Conservation (phyloP, 148 eudicot genomes). For the Camellia lanceoleosa region DNA sequence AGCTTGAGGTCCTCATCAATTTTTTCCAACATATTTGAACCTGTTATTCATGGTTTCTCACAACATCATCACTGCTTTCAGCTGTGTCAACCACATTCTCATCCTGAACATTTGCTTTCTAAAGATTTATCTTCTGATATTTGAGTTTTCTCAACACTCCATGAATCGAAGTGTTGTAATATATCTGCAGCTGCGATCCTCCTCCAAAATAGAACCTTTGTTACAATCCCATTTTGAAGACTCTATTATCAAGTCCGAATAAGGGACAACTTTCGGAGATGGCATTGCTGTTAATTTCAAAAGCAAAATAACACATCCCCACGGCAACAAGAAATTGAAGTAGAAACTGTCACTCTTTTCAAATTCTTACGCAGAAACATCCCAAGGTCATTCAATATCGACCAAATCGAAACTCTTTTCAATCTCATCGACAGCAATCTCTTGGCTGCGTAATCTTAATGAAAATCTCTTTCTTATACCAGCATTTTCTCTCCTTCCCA, state of each 20-base stretch:
- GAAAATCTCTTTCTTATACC: constrained; percentile 48
- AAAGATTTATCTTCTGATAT: constrained; percentile 27
- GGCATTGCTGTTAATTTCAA: constrained; percentile 63
- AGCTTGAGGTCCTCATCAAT: constrained; percentile 27
- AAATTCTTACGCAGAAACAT: constrained; percentile 62
- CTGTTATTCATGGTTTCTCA: constrained; percentile 11
- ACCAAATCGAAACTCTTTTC: constrained; percentile 46
- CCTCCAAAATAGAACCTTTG: constrained; percentile 79
- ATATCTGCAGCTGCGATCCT: constrained; percentile 92
- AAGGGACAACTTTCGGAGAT: constrained; percentile 70
- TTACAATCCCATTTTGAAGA: constrained; percentile 62
- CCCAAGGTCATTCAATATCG: constrained; percentile 56
- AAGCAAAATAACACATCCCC: constrained; percentile 71
- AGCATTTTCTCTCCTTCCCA: constrained; percentile 31
- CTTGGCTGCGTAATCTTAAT: constrained; percentile 63
- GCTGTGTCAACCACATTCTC: constrained; percentile 29
- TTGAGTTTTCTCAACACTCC: constrained; percentile 23
- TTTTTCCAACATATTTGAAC: constrained; percentile 26
- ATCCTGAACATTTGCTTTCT: constrained; percentile 15
- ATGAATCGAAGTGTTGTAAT: constrained; percentile 50
- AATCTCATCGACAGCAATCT: constrained; percentile 49
- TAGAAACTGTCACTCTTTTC: constrained; percentile 46
- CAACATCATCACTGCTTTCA: constrained; percentile 17
- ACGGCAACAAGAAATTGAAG: constrained; percentile 52
- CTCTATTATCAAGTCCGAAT: constrained; percentile 73